A percentile compares a stretch with the other conserved stretches of the same genome.
phyloP scores from a whole-genome alignment of 2,329 filamentous ascomycete genomes.

The Penicillium sumatraense region DNA sequence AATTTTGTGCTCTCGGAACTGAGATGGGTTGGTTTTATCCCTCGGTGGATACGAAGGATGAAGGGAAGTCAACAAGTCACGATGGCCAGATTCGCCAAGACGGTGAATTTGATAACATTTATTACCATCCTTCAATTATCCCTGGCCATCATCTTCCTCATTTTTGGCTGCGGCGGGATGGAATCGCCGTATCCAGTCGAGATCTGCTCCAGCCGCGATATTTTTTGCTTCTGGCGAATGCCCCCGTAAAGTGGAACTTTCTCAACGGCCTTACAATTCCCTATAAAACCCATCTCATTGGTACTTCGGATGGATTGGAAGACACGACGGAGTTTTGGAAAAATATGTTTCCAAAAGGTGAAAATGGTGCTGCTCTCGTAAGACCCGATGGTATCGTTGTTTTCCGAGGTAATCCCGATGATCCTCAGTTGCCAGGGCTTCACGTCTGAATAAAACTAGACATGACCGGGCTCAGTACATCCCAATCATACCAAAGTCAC shows the following conservation, averaged over 20 bases:
- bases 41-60: conserved; percentile 22
- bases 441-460: too few relatives aligned
- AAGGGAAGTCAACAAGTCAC: conserved; percentile 23
- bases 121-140: conserved; percentile 31
- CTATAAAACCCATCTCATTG: background rate
- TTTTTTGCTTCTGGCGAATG: conserved; percentile 22
- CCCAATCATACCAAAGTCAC: too few relatives aligned
- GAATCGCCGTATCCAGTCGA: conserved; percentile 21
- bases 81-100: conserved; percentile 26
- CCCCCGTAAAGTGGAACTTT: conserved; percentile 17
- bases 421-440: background rate
- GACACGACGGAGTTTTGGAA: conserved; percentile 16
- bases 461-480: background rate
- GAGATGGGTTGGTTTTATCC: conserved; percentile 45
- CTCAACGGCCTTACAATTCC: background rate
- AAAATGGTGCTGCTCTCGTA: conserved; percentile 33
- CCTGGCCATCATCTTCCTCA: conserved; percentile 41
- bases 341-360: conserved; percentile 13
- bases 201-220: conserved; percentile 26
- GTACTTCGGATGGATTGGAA: background rate
- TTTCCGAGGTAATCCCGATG: conserved; percentile 18
- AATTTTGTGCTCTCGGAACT: conserved; percentile 39
- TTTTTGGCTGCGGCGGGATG: conserved; percentile 28
- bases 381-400: conserved; percentile 38
- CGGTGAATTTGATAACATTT: conserved; percentile 18